Evolutionary conservation across 2,329 filamentous ascomycete genomes (phyloP).

Genomic region (Alternaria burnsii): DNA sequence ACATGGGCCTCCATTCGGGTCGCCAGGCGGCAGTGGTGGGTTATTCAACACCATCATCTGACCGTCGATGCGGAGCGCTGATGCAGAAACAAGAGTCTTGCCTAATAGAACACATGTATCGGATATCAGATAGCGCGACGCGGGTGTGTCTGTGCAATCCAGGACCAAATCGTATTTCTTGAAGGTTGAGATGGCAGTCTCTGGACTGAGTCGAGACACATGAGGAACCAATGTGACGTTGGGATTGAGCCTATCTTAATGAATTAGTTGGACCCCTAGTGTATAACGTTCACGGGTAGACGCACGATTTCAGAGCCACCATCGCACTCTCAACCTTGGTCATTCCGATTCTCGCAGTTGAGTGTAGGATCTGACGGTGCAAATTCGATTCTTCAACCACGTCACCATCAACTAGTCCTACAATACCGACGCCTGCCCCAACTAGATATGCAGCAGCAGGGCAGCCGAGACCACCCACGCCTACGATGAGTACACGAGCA

Average conservation of each 20-base stretch:
- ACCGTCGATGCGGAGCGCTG: slow-evolving; percentile 86
- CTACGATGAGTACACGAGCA: slow-evolving; percentile 79
- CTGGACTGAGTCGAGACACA: slow-evolving; percentile 69
- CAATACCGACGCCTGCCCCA: slow-evolving; percentile 82
- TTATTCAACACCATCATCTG: slow-evolving; percentile 90
- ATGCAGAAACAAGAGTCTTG: slow-evolving; percentile 87
- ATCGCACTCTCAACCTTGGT: slow-evolving; percentile 79
- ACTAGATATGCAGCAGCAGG: slow-evolving; percentile 93
- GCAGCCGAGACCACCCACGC: slow-evolving; percentile 88
- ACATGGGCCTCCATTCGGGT: slow-evolving; percentile 75
- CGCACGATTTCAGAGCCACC: slow-evolving; percentile 55
- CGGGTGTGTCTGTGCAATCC: slow-evolving; percentile 94
- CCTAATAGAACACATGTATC: slow-evolving; percentile 83
- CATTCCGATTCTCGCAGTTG: slow-evolving; percentile 73
- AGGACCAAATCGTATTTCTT: slow-evolving; percentile 81
- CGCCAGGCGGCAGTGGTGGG: slow-evolving; percentile 70
- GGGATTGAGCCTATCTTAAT: slow-evolving; percentile 71
- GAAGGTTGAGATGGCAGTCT: slow-evolving; percentile 73
- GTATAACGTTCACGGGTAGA: slow-evolving; percentile 15
- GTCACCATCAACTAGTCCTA: slow-evolving; percentile 90
- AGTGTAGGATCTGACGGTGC: slow-evolving; percentile 89
- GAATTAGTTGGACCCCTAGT: slow-evolving; percentile 17
- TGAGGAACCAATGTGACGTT: slow-evolving; percentile 71
- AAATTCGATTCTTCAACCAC: slow-evolving; percentile 88
- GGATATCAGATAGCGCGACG: slow-evolving; percentile 89